phyloP scores from a whole-genome alignment of 495 filamentous ascomycete species.

The Cenococcum geophilum region DNA sequence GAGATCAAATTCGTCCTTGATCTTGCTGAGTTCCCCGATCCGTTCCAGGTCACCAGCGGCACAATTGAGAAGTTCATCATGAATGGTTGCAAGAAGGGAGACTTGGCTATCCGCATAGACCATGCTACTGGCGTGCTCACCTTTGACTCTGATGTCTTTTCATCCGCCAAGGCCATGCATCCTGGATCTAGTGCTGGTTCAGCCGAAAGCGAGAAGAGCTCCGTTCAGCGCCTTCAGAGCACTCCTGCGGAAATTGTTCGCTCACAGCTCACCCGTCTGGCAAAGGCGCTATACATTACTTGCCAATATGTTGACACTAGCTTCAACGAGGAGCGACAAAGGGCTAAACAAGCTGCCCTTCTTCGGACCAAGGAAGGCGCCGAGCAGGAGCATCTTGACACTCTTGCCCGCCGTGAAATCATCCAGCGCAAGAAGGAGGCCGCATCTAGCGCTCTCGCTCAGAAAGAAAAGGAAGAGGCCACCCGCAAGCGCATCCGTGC shows the following conservation, averaged over 20 bases:
- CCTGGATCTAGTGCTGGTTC: slow-evolving; percentile 79
- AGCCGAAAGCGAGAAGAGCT: slow-evolving; percentile 75
- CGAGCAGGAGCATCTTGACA: slow-evolving; percentile 86
- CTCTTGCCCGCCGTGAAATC: slow-evolving; percentile 74
- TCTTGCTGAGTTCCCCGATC: slow-evolving; percentile 92
- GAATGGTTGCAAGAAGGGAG: slow-evolving; percentile 99
- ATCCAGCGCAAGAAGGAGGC: slow-evolving; percentile 97
- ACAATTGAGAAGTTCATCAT: slow-evolving; percentile 99
- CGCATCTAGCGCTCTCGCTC: slow-evolving; percentile 73
- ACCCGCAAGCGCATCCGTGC: slow-evolving; percentile 73
- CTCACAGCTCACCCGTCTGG: slow-evolving; percentile 83
- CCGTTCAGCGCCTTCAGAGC: slow-evolving; percentile 91
- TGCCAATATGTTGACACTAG: slow-evolving; percentile 91
- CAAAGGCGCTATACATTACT: slow-evolving; percentile 84
- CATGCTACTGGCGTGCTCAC: slow-evolving; percentile 90
- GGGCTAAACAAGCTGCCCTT: slow-evolving; percentile 74
- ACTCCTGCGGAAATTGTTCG: slow-evolving; percentile 97
- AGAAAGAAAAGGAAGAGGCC: slow-evolving; percentile 87
- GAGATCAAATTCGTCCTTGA: slow-evolving; percentile 90
- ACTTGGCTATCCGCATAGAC: slow-evolving; percentile 91
- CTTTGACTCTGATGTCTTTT: slow-evolving; percentile 97
- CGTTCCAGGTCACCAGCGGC: slow-evolving; percentile 84
- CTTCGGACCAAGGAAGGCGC: slow-evolving; percentile 76
- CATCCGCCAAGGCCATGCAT: slow-evolving; percentile 88
- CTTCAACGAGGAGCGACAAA: slow-evolving; percentile 69